These are phyloP conservation scores for Cryptococcus maquisensis DNA, from an alignment of 1,284 basidiomycete species.

Conservation along the genomic window DNA sequence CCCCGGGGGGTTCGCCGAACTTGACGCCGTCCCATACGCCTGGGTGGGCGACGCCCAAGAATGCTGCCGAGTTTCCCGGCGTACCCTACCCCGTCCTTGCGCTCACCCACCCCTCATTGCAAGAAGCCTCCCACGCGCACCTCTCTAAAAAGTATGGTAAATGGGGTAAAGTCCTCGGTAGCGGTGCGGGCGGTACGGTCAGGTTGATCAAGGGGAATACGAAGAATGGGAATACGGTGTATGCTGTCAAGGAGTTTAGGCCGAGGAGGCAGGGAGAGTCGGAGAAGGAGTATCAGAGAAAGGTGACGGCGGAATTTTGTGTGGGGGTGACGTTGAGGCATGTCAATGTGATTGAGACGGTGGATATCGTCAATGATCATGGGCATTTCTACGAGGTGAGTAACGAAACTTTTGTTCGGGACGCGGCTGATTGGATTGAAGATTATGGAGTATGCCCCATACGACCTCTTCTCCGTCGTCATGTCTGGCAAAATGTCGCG, in stretches of 20 bases:
- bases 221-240: constrained; percentile 76
- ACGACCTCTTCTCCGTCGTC: constrained; percentile 97
- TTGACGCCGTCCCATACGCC: constrained; percentile 19
- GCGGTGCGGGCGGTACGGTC: constrained; percentile 95
- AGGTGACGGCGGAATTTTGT: constrained; percentile 97
- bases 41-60: constrained; percentile 41
- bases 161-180: constrained; percentile 93
- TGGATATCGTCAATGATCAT: constrained; percentile 97
- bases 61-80: constrained; percentile 41
- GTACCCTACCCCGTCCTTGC: constrained; percentile 46
- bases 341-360: constrained; percentile 94
- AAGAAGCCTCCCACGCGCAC: constrained; percentile 82
- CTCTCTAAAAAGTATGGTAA: constrained; percentile 98
- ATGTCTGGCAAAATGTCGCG: constrained; percentile 99
- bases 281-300: constrained; percentile 98
- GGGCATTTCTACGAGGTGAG: constrained; percentile 95
- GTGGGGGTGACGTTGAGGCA: constrained; percentile 94
- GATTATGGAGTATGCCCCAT: constrained; percentile 99
- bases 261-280: constrained; percentile 80
- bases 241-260: constrained; percentile 96
- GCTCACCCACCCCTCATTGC: constrained; percentile 56
- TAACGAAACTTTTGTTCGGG: constrained; percentile 1
- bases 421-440: constrained; percentile 37
- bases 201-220: constrained; percentile 82
- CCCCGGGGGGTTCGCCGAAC: constrained; percentile 8